A percentile compares a stretch with the other conserved stretches of the same genome.
Conservation (phyloP, 768 basidiomycete species). For the Xerocomus brunneocitrinus region DNA sequence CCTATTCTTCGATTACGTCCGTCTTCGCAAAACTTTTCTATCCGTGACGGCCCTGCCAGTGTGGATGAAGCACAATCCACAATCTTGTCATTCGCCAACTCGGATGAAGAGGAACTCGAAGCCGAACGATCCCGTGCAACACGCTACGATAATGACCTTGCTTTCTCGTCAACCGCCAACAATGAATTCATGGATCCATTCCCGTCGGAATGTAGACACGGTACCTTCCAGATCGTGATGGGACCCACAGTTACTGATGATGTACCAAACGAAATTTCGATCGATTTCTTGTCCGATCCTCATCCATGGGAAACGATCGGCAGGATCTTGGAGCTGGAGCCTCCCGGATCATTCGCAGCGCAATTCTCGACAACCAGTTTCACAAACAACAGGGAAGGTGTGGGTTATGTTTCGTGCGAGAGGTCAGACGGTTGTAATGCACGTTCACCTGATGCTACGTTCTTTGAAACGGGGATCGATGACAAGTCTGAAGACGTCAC, state of each 20-base stretch:
- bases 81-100: not conserved
- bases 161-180: not conserved
- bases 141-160: not conserved
- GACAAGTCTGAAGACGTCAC: not conserved
- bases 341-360: not conserved
- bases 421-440: not conserved
- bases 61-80: not conserved
- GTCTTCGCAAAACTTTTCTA: not conserved
- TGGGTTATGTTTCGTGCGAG: constrained; percentile 16
- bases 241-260: not conserved
- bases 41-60: not conserved
- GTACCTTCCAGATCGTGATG: not conserved
- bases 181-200: not conserved
- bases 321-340: constrained; percentile 20
- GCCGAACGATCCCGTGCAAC: not conserved
- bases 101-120: not conserved
- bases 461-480: not conserved
- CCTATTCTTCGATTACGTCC: not conserved
- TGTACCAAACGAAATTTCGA: not conserved
- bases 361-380: constrained; percentile 9
- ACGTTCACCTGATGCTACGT: not conserved
- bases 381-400: constrained; percentile 25
- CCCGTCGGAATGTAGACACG: not conserved
- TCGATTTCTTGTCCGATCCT: constrained; percentile 30
- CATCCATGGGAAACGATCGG: constrained; percentile 31